Conservation (phyloP, 1,284 basidiomycete species). For the Porphyrellus sp. region DNA sequence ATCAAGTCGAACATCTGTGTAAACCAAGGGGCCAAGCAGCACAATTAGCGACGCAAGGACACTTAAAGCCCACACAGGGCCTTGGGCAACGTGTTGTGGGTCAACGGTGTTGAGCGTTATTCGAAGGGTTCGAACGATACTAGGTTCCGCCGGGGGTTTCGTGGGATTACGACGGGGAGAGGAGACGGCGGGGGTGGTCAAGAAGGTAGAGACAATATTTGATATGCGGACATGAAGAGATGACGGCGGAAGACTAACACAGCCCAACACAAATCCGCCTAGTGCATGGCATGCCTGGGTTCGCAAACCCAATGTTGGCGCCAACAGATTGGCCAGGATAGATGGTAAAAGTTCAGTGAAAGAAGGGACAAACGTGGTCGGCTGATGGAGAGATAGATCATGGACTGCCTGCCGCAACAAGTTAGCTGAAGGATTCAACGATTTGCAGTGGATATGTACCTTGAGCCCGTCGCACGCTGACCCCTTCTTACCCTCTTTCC, state of each 20-base stretch:
- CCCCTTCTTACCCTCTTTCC: slow-evolving; percentile 82
- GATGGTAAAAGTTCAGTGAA: slow-evolving; percentile 60
- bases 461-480: slow-evolving; percentile 70
- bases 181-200: slow-evolving; percentile 40
- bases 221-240: slow-evolving; percentile 52
- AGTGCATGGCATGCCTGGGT: slow-evolving; percentile 70
- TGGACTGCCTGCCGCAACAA: slow-evolving; percentile 56
- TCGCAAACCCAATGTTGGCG: slow-evolving; percentile 57
- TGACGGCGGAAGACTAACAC: slow-evolving; percentile 45
- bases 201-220: slow-evolving; percentile 42
- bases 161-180: slow-evolving; percentile 35
- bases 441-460: slow-evolving; percentile 38
- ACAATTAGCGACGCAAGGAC: slow-evolving; percentile 62
- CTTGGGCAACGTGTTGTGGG: slow-evolving; percentile 58
- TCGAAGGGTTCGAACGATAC: slow-evolving; percentile 61
- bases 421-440: slow-evolving; percentile 3
- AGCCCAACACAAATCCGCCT: slow-evolving; percentile 59
- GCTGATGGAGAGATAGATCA: slow-evolving; percentile 61
- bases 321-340: slow-evolving; percentile 59
- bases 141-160: slow-evolving; percentile 39
- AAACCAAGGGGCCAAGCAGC: slow-evolving; percentile 55
- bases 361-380: slow-evolving; percentile 58
- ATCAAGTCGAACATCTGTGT: slow-evolving; percentile 44
- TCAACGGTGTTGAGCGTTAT: slow-evolving; percentile 54
- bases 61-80: slow-evolving; percentile 69